Evolutionary conservation across 1,284 basidiomycete species (phyloP), one percentile per base, ranked within the genome.

Genomic region (Afroboletus lepidellus): DNA sequence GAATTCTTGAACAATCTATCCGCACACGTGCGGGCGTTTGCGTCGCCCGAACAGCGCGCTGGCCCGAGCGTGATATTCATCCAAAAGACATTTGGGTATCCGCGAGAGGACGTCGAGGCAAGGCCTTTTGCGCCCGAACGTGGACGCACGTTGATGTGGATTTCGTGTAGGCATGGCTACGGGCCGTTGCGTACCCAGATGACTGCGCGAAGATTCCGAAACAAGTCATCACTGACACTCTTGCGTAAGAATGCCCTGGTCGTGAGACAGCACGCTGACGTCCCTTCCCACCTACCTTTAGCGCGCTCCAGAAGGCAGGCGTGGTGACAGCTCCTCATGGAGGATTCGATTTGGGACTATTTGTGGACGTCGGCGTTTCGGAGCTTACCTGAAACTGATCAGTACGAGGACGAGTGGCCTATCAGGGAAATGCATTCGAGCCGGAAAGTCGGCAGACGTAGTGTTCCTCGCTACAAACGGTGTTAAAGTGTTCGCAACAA

Each of bases 51-150:
- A 50, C 79, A 77, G 25, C 81, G 89, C n/a, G 77, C 74, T 2
- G 74, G 76, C 1, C 73, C 73, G 27, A 83, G 90, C 64, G 77
- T 93, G 33, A 80, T 83, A 33, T 96, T 89, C 64, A 89, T 97
- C 62, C 79, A 80, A 61, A 72, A 77, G 18, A 84, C 80, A 51
- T 96, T 95, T 62, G 87, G 87, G 0, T 95, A 98, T 65, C 78
- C 84, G 1, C 81, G 87, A 50, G 79, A 83, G 55, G 93, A 95
- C 64, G 82, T 95, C 57, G 74, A 80, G 72, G 85, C 84, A 34
- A 62, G 75, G 34, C 20, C 27, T 20, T 38, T 49, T 25, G 32
- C 39, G 24, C 18, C 5, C 27, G 18, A 5, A 13, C n/a, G 15
- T 30, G n/a, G 5, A 27, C 27, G 8, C 25, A 15, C 9, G 20